phyloP scores from a whole-genome alignment of 2,329 filamentous ascomycete species.

The Calonectria ilicicola region DNA sequence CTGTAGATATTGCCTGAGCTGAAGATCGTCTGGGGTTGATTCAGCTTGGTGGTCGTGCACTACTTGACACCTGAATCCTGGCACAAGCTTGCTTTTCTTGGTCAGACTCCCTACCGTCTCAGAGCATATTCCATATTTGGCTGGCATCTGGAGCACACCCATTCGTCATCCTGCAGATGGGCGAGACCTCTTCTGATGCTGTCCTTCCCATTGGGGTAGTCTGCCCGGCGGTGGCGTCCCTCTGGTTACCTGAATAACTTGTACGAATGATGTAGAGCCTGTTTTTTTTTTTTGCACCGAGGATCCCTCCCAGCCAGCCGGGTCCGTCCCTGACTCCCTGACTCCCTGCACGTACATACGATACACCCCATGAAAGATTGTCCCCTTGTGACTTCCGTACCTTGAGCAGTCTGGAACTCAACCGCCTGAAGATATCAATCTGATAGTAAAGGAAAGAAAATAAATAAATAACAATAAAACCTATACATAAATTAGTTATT shows the following conservation, averaged over 20 bases:
- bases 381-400: too few relatives aligned
- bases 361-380: too few relatives aligned
- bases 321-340: neutral
- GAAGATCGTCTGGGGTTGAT: neutral
- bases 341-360: neutral
- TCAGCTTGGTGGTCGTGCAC: neutral
- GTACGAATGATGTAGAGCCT: neutral
- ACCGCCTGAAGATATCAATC: too few relatives aligned
- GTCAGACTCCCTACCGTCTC: neutral
- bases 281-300: neutral
- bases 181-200: neutral
- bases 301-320: neutral
- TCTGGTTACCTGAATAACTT: neutral
- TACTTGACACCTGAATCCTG: neutral
- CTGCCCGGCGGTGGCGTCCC: neutral
- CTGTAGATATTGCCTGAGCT: neutral
- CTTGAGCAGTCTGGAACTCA: too few relatives aligned
- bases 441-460: too few relatives aligned
- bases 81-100: neutral
- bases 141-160: neutral
- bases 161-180: neutral
- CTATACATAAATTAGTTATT: too few relatives aligned
- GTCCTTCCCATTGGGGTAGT: conserved; percentile 1
- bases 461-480: too few relatives aligned
- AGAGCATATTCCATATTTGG: neutral